These are phyloP conservation scores for Fomitopsis schrenkii DNA, from an alignment of 1,284 basidiomycete species.

Conservation along the genomic window DNA sequence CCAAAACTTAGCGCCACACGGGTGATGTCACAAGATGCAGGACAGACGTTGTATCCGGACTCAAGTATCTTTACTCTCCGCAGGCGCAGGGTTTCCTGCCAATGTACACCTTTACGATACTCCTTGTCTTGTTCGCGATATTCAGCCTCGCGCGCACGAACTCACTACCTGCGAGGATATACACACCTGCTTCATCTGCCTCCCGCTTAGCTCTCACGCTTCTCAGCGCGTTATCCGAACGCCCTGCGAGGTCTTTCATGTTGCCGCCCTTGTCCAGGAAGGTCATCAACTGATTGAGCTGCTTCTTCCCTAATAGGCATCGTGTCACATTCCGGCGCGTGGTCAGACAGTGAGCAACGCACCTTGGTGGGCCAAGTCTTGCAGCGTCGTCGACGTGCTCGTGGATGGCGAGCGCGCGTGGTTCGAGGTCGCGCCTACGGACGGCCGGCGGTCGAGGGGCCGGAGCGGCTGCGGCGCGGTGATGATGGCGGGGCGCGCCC, in stretches of 20 bases:
- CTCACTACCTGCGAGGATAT: not conserved
- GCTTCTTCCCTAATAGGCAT: conserved; percentile 57
- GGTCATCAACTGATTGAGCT: conserved; percentile 72
- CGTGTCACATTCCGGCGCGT: not conserved
- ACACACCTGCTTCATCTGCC: conserved; percentile 82
- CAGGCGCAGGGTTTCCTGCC: conserved; percentile 88
- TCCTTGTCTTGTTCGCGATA: conserved; percentile 67
- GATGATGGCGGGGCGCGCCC: conserved; percentile 37
- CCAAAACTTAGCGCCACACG: not conserved
- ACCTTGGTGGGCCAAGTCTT: conserved; percentile 78
- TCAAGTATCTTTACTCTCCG: conserved; percentile 80
- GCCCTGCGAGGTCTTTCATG: conserved; percentile 54
- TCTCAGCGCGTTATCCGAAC: conserved; percentile 63
- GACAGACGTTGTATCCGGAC: conserved; percentile 66
- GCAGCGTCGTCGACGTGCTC: conserved; percentile 51
- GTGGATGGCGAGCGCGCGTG: conserved; percentile 71
- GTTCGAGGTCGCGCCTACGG: conserved; percentile 45
- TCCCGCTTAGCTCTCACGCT: conserved; percentile 83
- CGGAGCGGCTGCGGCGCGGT: conserved; percentile 68
- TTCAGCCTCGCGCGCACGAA: not conserved
- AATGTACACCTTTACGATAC: conserved; percentile 89
- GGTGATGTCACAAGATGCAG: not conserved
- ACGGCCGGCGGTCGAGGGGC: conserved; percentile 70
- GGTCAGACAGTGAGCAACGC: not conserved
- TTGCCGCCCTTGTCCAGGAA: conserved; percentile 69